Percentiles rank a stretch among this genome's conserved stretches.
phyloP scores from a whole-genome alignment of 257 asterid species.

The Gentiana straminea region DNA sequence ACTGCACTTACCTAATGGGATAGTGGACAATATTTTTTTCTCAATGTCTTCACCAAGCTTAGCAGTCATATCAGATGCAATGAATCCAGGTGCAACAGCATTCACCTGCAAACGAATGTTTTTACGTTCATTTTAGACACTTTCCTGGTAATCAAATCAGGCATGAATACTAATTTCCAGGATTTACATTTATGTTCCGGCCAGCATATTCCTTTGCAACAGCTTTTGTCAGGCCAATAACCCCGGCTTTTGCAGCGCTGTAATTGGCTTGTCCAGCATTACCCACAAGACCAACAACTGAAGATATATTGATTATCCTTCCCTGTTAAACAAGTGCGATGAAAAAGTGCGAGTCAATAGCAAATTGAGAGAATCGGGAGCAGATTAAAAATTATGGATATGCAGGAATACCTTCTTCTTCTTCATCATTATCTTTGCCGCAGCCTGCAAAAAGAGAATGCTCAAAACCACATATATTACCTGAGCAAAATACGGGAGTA shows the following conservation, averaged over 20 bases:
- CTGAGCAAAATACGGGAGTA: background rate
- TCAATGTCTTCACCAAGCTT: constrained; percentile 67
- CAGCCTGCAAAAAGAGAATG: constrained; percentile 53
- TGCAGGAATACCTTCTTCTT: constrained; percentile 65
- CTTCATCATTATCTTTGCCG: constrained; percentile 93
- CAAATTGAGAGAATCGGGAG: background rate
- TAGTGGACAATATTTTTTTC: constrained; percentile 66
- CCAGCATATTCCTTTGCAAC: constrained; percentile 97
- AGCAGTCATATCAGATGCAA: constrained; percentile 89
- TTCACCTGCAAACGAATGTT: constrained; percentile 42
- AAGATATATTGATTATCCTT: constrained; percentile 83
- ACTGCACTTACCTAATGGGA: constrained; percentile 55
- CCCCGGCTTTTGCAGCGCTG: constrained; percentile 98
- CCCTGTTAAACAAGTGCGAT: constrained; percentile 40
- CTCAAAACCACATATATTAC: constrained; percentile 14
- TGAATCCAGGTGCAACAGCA: constrained; percentile 96
- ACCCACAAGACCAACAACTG: constrained; percentile 94
- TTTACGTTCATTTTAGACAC: background rate
- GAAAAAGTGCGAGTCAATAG: background rate
- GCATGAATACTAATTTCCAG: constrained; percentile 1
- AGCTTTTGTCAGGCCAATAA: constrained; percentile 81
- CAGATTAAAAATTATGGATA: too few species aligned
- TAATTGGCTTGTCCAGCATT: constrained; percentile 95
- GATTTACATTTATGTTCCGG: constrained; percentile 68
- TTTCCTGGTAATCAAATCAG: background rate